Conservation (phyloP, 371 early-diverging fungal species). For the Circinella umbellata region DNA sequence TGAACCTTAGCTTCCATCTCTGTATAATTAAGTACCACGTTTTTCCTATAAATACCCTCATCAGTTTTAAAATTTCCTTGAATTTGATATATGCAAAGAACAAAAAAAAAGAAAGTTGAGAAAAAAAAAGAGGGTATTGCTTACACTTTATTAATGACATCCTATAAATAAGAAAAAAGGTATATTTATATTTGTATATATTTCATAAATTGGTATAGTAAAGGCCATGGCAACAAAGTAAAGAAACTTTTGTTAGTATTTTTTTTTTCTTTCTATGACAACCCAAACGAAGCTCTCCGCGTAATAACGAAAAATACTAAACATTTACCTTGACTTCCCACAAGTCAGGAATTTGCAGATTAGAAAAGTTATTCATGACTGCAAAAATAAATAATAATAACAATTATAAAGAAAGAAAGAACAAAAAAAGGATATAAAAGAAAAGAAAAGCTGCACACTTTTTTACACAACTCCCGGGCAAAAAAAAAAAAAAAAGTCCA, state of each 20-base stretch:
- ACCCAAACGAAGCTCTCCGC: not conserved
- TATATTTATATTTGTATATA: no score
- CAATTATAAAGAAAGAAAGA: not conserved
- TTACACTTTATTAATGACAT: slow-evolving; percentile 74
- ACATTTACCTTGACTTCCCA: slow-evolving; percentile 57
- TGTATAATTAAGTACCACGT: slow-evolving; percentile 83
- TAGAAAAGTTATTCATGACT: slow-evolving; percentile 45
- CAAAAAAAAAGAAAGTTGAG: no score
- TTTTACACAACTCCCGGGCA: no score
- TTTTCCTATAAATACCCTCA: slow-evolving; percentile 44
- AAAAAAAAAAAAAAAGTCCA: no score
- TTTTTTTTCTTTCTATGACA: not conserved
- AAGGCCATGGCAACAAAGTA: not conserved
- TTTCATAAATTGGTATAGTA: not conserved
- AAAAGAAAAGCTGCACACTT: no score
- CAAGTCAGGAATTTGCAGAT: slow-evolving; percentile 52
- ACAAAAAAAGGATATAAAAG: slow-evolving; percentile 3
- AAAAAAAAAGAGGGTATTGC: slow-evolving; percentile 2
- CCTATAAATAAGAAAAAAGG: slow-evolving; percentile 30
- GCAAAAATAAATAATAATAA: not conserved
- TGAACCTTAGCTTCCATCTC: slow-evolving; percentile 90
- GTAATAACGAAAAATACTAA: no score
- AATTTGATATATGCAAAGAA: no score
- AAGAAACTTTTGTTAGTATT: not conserved
- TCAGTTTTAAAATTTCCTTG: not conserved